Percentiles rank a stretch among this genome's conserved stretches.
These are phyloP conservation scores for Fusarium fracticaudum DNA, from an alignment of 2,329 filamentous ascomycete genomes.

Conservation along the genomic window DNA sequence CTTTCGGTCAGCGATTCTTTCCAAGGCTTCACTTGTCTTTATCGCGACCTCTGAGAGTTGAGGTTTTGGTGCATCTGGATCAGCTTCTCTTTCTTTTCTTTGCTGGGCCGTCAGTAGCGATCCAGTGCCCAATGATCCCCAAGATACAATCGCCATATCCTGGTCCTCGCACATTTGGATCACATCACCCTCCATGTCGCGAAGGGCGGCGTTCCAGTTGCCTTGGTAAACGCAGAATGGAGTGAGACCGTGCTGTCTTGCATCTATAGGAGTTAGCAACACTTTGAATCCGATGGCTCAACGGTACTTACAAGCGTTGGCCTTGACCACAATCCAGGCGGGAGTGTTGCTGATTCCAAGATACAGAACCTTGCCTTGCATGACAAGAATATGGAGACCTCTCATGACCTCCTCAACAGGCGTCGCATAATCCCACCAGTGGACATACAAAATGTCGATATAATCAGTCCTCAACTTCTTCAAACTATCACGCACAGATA, in stretches of 20 bases:
- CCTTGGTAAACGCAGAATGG: constrained; percentile 47
- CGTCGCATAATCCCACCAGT: constrained; percentile 37
- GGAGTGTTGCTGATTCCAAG: constrained; percentile 46
- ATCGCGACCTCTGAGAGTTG: accelerated
- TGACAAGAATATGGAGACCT: constrained; percentile 4
- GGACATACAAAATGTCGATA: constrained; percentile 47
- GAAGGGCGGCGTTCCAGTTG: constrained; percentile 37
- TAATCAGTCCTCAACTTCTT: constrained; percentile 52
- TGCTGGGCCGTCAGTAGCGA: background rate
- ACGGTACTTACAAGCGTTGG: background rate
- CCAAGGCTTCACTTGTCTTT: accelerated
- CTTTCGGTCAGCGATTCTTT: background rate
- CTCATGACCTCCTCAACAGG: constrained; percentile 20
- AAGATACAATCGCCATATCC: constrained; percentile 60
- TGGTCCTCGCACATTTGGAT: constrained; percentile 47
- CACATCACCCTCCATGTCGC: constrained; percentile 47
- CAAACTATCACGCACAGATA: constrained; percentile 53
- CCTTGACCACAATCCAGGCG: constrained; percentile 42
- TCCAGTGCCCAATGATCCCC: constrained; percentile 9
- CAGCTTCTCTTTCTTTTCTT: background rate
- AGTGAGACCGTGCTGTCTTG: constrained; percentile 37
- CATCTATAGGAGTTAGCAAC: constrained; percentile 13
- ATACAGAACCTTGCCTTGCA: constrained; percentile 41
- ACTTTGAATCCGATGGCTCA: no score
- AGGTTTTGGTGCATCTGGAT: background rate